Evolutionary conservation across 768 basidiomycete species (phyloP), one percentile per base, ranked within the genome.

Genomic region (Melanogaster broomeanus): DNA sequence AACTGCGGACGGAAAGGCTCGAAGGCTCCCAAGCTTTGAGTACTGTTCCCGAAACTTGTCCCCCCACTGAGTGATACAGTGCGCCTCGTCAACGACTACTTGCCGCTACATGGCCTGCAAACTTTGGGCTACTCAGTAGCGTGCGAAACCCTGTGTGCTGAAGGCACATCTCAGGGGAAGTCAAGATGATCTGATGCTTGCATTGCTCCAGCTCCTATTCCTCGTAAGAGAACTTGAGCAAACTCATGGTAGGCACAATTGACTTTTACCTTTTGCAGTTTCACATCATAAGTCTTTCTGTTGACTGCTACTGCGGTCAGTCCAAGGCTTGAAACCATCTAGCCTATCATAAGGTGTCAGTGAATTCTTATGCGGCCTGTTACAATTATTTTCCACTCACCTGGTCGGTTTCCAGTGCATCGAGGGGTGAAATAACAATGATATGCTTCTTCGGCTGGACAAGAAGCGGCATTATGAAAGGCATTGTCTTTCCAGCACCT

Each of bases 121-220:
- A 69, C 31, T 25, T 31, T 13, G 22, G 47, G 43, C 12, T 24
- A 11, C 44, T 24, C 0, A 64, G n/a, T 2, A 58, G 40, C 13
- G 48, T 47, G 0, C 63, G 62, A 51, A 74, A 72, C 2, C 27
- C 55, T 3, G 53, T 45, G 54, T 75, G 66, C 50, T 68, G 49
- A 25, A 73, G 61, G 34, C 70, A 72, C 72, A 75, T 73, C 44
- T 76, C 74, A 0, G 74, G 73, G 8, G 70, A 74, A 0, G 69
- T 63, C 19, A 75, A 42, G 8, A 76, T 62, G 15, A 57, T 70
- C 18, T 58, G 63, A 43, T 60, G 62, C 2, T 56, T 53, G 8
- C 18, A 7, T 33, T 42, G 18, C 16, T 42, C 42, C 21, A 42
- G 42, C 10, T 42, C 42, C 42, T 42, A 3, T 25, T 28, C 13